A percentile compares a stretch with the other conserved stretches of the same genome.
phyloP scores from a whole-genome alignment of 352 stramenopile genomes.

The Phytophthora macrochlamydospora region DNA sequence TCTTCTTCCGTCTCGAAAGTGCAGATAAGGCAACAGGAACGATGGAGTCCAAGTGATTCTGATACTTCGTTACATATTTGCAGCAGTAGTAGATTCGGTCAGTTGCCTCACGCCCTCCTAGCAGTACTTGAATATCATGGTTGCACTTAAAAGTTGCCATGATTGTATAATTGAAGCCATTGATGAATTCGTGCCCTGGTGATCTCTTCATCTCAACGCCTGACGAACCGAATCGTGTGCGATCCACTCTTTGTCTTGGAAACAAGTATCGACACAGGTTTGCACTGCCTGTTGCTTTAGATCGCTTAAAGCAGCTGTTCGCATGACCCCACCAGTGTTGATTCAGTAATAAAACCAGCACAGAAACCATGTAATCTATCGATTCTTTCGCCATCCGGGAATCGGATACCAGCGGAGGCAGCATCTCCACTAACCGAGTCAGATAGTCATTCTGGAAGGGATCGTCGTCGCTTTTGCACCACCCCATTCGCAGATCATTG shows the following conservation, averaged over 20 bases:
- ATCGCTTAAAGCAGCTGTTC: conserved; percentile 9
- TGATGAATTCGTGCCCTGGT: not conserved
- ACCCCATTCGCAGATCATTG: conserved; percentile 1
- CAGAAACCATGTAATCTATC: conserved; percentile 8
- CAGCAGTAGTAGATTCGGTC: conserved; percentile 7
- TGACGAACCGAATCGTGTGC: not conserved
- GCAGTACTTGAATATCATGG: conserved; percentile 1
- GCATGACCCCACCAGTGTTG: conserved; percentile 15
- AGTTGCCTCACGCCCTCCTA: not conserved
- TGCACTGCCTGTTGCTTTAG: not conserved
- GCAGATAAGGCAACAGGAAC: conserved; percentile 1
- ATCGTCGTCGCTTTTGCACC: conserved; percentile 15
- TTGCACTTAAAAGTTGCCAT: conserved; percentile 3
- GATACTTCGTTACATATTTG: conserved; percentile 6
- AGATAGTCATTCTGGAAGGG: conserved; percentile 30
- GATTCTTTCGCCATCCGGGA: conserved; percentile 12
- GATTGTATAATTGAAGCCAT: not conserved
- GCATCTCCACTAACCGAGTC: not conserved
- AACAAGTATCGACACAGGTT: conserved; percentile 2
- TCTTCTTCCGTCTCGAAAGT: not conserved
- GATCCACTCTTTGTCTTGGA: not conserved
- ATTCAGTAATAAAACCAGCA: conserved; percentile 2
- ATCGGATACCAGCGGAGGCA: conserved; percentile 15
- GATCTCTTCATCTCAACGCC: not conserved
- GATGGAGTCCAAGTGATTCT: conserved; percentile 1